Evolutionary conservation across 2,329 filamentous ascomycete genomes (phyloP).

Genomic region (Paraphoma chrysanthemicola): DNA sequence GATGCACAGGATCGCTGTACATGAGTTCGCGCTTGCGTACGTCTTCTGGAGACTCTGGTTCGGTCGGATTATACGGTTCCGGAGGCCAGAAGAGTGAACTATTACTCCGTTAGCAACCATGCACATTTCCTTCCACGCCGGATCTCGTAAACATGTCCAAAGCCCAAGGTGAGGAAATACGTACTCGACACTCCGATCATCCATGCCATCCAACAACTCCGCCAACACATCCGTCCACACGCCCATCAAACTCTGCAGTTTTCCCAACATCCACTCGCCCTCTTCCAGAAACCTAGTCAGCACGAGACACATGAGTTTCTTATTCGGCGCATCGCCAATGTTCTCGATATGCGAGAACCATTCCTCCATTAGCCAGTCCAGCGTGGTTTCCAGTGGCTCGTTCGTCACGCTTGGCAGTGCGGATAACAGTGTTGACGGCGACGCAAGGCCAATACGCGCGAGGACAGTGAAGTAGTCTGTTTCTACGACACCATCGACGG

Average conservation of each 20-base stretch:
- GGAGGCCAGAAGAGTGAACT: constrained; percentile 53
- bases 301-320: constrained; percentile 76
- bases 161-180: too few species aligned
- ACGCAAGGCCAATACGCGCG: constrained; percentile 76
- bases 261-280: constrained; percentile 63
- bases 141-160: too few species aligned
- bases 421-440: constrained; percentile 71
- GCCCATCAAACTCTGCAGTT: constrained; percentile 75
- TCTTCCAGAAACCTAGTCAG: constrained; percentile 75
- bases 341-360: constrained; percentile 74
- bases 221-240: constrained; percentile 76
- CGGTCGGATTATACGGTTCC: constrained; percentile 35
- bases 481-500: constrained; percentile 77
- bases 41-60: constrained; percentile 55
- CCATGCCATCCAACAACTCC: constrained; percentile 69
- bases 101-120: too few species aligned
- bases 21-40: constrained; percentile 57
- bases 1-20: constrained; percentile 71
- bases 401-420: constrained; percentile 52
- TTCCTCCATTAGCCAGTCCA: constrained; percentile 61
- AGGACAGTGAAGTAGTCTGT: constrained; percentile 87
- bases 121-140: too few species aligned
- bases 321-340: constrained; percentile 69
- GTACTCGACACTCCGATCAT: constrained; percentile 51
- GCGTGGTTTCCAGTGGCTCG: constrained; percentile 35